These are phyloP conservation scores for Ophiostoma triangulosporum DNA, from an alignment of 2,329 filamentous ascomycete genomes.

Conservation along the genomic window DNA sequence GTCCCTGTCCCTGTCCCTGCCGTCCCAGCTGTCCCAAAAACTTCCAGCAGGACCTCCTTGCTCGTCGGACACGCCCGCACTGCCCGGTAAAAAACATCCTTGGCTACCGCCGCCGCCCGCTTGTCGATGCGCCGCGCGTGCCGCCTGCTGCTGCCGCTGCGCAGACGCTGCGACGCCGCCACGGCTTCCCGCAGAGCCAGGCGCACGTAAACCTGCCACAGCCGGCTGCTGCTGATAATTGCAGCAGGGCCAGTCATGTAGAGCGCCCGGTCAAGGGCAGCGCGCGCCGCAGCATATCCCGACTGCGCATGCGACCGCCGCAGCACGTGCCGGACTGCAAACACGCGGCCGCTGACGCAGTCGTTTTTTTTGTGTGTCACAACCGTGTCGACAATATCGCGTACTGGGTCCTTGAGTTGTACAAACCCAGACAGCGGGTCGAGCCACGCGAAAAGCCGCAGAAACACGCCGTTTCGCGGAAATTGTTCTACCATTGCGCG, in stretches of 20 bases:
- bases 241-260: slow-evolving; percentile 19
- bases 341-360: slow-evolving; percentile 15
- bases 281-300: slow-evolving; percentile 16
- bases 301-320: slow-evolving; percentile 5
- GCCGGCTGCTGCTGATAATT: slow-evolving; percentile 15
- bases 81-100: slow-evolving; percentile 35
- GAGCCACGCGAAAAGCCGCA: slow-evolving; percentile 59
- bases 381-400: slow-evolving; percentile 46
- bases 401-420: slow-evolving; percentile 61
- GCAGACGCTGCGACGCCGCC: slow-evolving; percentile 19
- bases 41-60: slow-evolving; percentile 37
- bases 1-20: too few relatives aligned
- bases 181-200: slow-evolving; percentile 20
- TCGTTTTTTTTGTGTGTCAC: slow-evolving; percentile 19
- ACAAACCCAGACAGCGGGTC: slow-evolving; percentile 34
- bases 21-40: slow-evolving; percentile 22
- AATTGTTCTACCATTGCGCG: slow-evolving; percentile 47
- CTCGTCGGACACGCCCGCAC: slow-evolving; percentile 35
- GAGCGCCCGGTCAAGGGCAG: slow-evolving; percentile 40
- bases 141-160: slow-evolving; percentile 12
- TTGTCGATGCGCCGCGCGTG: slow-evolving; percentile 4
- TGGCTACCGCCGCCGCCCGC: slow-evolving; percentile 19
- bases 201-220: slow-evolving; percentile 39
- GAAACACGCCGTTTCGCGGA: slow-evolving; percentile 63
- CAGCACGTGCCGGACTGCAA: slow-evolving; percentile 39